Percentiles rank a stretch among this genome's conserved stretches.
phyloP scores from a whole-genome alignment of 805 yeast species.

The Isabelozyma heimii region DNA sequence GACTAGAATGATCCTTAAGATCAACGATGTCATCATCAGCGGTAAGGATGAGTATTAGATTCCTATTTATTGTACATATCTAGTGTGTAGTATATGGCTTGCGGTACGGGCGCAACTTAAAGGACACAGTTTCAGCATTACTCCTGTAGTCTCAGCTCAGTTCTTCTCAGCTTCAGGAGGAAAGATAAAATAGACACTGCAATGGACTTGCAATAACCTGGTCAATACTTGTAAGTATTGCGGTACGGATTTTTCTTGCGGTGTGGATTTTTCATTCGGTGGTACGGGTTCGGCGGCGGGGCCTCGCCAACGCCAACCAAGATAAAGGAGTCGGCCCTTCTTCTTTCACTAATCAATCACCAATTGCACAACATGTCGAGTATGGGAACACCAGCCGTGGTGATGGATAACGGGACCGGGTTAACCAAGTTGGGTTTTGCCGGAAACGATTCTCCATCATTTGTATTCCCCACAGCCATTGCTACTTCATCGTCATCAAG shows the following conservation, averaged over 20 bases:
- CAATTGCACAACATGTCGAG: constrained; percentile 45
- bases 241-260: no score
- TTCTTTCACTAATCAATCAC: background rate
- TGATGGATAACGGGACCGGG: constrained; percentile 99
- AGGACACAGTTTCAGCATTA: no score
- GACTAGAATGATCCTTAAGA: constrained; percentile 96
- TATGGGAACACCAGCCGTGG: constrained; percentile 86
- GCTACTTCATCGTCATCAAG: constrained; percentile 62
- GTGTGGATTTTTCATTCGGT: no score
- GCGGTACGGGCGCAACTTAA: background rate
- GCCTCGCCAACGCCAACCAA: no score
- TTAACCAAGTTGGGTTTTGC: constrained; percentile 97
- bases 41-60: constrained; percentile 70
- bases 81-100: background rate
- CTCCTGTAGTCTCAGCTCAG: no score
- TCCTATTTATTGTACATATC: background rate
- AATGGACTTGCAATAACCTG: no score
- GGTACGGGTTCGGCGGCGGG: no score
- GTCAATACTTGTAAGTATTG: no score
- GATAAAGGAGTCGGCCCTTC: background rate
- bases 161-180: no score
- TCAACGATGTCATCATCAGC: constrained; percentile 91
- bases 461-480: constrained; percentile 96
- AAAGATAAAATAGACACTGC: no score
- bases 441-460: constrained; percentile 97